These are phyloP conservation scores for Aspergillus aculeatus DNA, from an alignment of 2,329 filamentous ascomycete genomes.

Conservation along the genomic window DNA sequence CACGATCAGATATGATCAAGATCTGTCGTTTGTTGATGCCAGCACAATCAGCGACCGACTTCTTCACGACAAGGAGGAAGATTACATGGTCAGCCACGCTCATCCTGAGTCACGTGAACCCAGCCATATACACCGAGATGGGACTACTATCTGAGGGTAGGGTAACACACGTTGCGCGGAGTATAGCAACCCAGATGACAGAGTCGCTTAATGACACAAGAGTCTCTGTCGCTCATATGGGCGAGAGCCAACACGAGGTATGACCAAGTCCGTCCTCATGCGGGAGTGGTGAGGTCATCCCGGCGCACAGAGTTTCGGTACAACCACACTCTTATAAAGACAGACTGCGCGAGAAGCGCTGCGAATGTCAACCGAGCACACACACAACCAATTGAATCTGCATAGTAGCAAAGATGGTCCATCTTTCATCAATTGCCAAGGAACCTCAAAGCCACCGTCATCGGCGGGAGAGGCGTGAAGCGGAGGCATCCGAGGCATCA, in stretches of 20 bases:
- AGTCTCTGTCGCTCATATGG: background rate
- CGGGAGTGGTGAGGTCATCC: slow-evolving; percentile 16
- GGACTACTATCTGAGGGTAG: too few relatives aligned
- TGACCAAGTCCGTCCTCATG: background rate
- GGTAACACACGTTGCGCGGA: background rate
- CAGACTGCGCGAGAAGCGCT: background rate
- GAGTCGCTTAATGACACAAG: background rate
- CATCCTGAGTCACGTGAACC: background rate
- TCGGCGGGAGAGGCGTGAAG: slow-evolving; percentile 10
- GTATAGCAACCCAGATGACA: background rate
- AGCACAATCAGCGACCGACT: background rate
- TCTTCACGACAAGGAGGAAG: background rate
- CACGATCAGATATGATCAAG: background rate
- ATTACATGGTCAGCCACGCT: background rate
- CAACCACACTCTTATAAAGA: background rate
- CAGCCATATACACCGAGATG: too few relatives aligned
- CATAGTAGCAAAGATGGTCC: slow-evolving; percentile 31
- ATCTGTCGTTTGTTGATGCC: background rate
- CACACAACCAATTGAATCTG: background rate
- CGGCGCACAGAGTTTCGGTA: background rate
- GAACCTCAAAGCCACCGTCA: slow-evolving; percentile 28
- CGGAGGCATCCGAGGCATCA: slow-evolving; percentile 36
- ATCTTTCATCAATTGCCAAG: slow-evolving; percentile 33
- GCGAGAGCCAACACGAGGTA: background rate
- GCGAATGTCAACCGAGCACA: background rate